Evolutionary conservation across 140 eudicot species (phyloP).

Genomic region (Oenanthe javanica): DNA sequence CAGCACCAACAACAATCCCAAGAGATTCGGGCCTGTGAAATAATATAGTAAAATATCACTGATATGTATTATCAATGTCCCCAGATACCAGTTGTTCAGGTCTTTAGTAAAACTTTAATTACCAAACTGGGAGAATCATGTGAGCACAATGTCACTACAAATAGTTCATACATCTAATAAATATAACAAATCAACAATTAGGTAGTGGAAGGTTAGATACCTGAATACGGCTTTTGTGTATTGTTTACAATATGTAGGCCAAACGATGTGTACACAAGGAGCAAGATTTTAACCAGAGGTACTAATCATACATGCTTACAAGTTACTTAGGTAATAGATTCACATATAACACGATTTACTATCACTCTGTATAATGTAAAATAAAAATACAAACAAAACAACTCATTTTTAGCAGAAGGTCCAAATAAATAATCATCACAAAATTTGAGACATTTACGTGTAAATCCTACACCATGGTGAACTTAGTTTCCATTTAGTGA

Average conservation of each 20-base stretch:
- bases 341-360: background rate
- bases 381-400: background rate
- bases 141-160: too few species aligned
- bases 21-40: slow-evolving; percentile 93
- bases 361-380: background rate
- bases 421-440: too few species aligned
- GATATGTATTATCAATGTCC: too few species aligned
- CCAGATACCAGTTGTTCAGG: background rate
- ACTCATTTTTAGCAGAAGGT: background rate
- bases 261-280: too few species aligned
- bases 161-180: too few species aligned
- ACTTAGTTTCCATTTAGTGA: too few species aligned
- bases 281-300: background rate
- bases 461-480: too few species aligned
- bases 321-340: background rate
- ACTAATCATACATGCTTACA: background rate
- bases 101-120: background rate
- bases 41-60: slow-evolving; percentile 7
- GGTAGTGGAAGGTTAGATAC: background rate
- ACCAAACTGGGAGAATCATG: too few species aligned
- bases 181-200: background rate
- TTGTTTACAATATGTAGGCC: background rate
- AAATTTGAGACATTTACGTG: background rate
- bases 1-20: slow-evolving; percentile 85
- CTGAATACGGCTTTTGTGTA: background rate